phyloP scores from a whole-genome alignment of 805 yeast genomes.

The Myxozyma mucilagina region DNA sequence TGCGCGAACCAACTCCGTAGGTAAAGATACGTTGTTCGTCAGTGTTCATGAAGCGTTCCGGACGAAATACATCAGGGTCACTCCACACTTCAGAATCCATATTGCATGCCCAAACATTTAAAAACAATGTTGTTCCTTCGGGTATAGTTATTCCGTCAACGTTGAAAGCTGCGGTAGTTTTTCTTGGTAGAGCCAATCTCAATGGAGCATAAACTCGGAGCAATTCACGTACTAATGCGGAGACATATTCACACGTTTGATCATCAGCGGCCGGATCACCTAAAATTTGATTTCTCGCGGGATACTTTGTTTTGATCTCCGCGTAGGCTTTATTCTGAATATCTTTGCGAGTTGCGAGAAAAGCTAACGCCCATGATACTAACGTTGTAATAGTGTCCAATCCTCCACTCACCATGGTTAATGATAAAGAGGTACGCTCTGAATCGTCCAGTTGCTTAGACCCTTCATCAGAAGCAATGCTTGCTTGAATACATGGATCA shows the following conservation, averaged over 20 bases:
- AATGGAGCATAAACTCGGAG: slow-evolving; percentile 61
- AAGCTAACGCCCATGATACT: slow-evolving; percentile 58
- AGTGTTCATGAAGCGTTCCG: slow-evolving; percentile 37
- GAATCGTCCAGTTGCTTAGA: slow-evolving; percentile 27
- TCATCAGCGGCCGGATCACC: slow-evolving; percentile 32
- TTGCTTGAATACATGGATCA: slow-evolving; percentile 35
- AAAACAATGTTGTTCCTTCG: slow-evolving; percentile 52
- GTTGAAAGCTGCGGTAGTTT: slow-evolving; percentile 50
- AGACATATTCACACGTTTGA: slow-evolving; percentile 48
- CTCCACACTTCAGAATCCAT: slow-evolving; percentile 49
- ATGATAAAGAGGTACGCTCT: slow-evolving; percentile 58
- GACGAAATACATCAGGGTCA: slow-evolving; percentile 38
- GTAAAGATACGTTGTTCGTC: slow-evolving; percentile 34
- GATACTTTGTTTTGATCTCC: slow-evolving; percentile 44
- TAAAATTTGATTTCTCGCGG: slow-evolving; percentile 33
- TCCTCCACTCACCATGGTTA: slow-evolving; percentile 77
- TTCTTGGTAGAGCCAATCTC: slow-evolving; percentile 64
- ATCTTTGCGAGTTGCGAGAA: slow-evolving; percentile 48
- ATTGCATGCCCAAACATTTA: slow-evolving; percentile 71
- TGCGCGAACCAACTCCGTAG: slow-evolving; percentile 67
- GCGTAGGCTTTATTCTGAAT: slow-evolving; percentile 50
- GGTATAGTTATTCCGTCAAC: slow-evolving; percentile 51
- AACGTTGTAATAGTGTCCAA: slow-evolving; percentile 68
- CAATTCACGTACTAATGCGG: slow-evolving; percentile 62
- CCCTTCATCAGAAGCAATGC: slow-evolving; percentile 31